Evolutionary conservation across 1,284 basidiomycete genomes (phyloP), one percentile per base, ranked within the genome.

Genomic region (Neonothopanus nambi): DNA sequence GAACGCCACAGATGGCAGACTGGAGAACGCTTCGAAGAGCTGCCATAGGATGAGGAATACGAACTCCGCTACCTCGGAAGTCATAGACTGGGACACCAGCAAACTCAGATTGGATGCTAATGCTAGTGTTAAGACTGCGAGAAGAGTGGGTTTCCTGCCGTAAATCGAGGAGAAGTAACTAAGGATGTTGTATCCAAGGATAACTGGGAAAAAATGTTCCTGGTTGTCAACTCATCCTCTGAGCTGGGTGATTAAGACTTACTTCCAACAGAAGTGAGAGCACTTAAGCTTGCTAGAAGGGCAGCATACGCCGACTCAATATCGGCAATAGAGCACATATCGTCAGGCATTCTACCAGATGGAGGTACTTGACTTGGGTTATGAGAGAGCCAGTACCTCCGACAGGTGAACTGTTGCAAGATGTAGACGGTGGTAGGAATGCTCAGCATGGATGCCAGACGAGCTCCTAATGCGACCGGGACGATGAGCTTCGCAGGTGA

Each of bases 111-210:
- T 60, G 11, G 59, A 56, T 8, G 47, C 28, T 26, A 62, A 46
- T 6, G 54, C 61, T 1, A 59, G 11, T 9, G 46, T 33, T 3
- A 72, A 18, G 1, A 57, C 37, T 11, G 59, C 37, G 5, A 67
- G 39, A 12, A 72, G 56, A 2, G 60, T 61, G 2, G 69, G 64
- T 55, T 67, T 72, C 13, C 69, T 64, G 35, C 64, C 71, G 3
- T 64, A 57, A 5, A 47, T 56, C 0, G 68, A 64, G 7, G 68
- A 63, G 45, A 70, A 41, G 26, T 57, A 59, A 23, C 60, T 65
- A 9, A 61, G 45, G 2, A 55, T 39, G n/a, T 65, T 60, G 47
- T 59, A 68, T 1, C 52, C 51, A 3, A 57, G 41, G 33, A 61
- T 57, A 28, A 55, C 63, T 63, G 39, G n/a, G n/a, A 15, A 40